Percentiles rank a stretch among this genome's conserved stretches.
Conservation (phyloP, 2,329 filamentous ascomycete species). For the Fonsecaea nubica region DNA sequence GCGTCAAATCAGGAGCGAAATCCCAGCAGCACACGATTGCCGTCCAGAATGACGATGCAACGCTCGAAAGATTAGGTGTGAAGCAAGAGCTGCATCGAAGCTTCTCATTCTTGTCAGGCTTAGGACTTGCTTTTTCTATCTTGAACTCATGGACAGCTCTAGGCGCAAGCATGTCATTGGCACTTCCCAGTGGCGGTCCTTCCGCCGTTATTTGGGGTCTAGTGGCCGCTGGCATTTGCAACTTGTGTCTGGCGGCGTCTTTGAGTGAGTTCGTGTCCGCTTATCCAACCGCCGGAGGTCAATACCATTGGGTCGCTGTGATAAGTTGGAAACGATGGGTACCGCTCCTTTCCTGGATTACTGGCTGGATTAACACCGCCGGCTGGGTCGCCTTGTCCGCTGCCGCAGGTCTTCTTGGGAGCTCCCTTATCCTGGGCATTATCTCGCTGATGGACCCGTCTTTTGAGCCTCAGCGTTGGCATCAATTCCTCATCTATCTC, state of each 20-base stretch:
- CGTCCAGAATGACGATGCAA: conserved; percentile 53
- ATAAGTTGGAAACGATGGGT: conserved; percentile 66
- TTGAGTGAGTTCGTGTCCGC: conserved; percentile 72
- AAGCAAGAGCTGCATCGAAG: conserved; percentile 64
- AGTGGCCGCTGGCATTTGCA: conserved; percentile 69
- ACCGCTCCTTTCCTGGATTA: conserved; percentile 68
- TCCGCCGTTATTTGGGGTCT: conserved; percentile 75
- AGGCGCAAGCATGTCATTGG: conserved; percentile 63
- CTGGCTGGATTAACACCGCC: conserved; percentile 62
- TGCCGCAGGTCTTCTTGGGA: conserved; percentile 71
- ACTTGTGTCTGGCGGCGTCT: conserved; percentile 71
- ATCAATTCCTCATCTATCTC: conserved; percentile 76
- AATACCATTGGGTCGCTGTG: conserved; percentile 75
- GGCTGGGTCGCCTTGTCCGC: conserved; percentile 64
- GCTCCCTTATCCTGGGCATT: conserved; percentile 69
- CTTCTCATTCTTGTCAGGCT: conserved; percentile 65
- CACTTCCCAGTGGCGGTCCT: conserved; percentile 73
- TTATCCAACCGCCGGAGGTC: conserved; percentile 55
- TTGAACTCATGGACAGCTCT: conserved; percentile 69
- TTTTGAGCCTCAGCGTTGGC: conserved; percentile 68
- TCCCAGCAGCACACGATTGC: conserved; percentile 23
- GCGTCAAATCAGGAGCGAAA: too few relatives aligned
- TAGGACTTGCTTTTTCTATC: conserved; percentile 68
- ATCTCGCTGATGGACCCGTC: conserved; percentile 66
- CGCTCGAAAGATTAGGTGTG: conserved; percentile 63